A percentile compares a stretch with the other conserved stretches of the same genome.
These are phyloP conservation scores for Fereydounia khargensis DNA, from an alignment of 1,284 basidiomycete genomes.

Conservation along the genomic window DNA sequence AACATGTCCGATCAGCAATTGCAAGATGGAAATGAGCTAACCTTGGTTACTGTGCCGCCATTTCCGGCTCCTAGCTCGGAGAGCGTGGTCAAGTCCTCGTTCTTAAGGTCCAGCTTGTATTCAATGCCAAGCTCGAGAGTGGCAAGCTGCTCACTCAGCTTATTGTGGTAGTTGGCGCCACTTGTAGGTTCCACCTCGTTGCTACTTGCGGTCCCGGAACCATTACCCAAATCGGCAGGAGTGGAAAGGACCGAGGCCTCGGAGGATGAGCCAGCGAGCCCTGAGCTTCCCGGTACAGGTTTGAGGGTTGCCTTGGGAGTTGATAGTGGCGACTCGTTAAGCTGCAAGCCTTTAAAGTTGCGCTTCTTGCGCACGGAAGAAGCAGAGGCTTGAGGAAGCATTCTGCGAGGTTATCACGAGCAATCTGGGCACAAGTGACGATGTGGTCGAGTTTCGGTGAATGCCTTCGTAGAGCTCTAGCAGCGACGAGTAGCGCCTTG, in stretches of 20 bases:
- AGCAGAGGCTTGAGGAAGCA: constrained; percentile 17
- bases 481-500: no score
- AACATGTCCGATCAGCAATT: no score
- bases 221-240: not conserved
- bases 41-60: constrained; percentile 92
- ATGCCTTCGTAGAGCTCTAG: no score
- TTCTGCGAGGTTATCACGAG: constrained; percentile 2
- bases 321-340: constrained; percentile 39
- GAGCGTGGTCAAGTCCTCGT: constrained; percentile 65
- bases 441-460: no score
- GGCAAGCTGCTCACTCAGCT: constrained; percentile 53
- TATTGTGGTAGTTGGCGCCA: constrained; percentile 42
- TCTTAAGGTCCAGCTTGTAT: constrained; percentile 59
- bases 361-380: constrained; percentile 52
- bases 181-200: constrained; percentile 26
- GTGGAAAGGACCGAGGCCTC: constrained; percentile 3
- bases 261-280: constrained; percentile 5
- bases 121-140: constrained; percentile 58
- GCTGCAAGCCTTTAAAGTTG: constrained; percentile 54
- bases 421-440: no score
- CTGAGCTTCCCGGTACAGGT: constrained; percentile 2
- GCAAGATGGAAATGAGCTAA: constrained; percentile 35
- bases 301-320: constrained; percentile 9
- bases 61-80: constrained; percentile 93
- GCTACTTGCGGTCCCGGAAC: not conserved